phyloP scores from a whole-genome alignment of 306 rosid genomes.

The Vigna unguiculata region DNA sequence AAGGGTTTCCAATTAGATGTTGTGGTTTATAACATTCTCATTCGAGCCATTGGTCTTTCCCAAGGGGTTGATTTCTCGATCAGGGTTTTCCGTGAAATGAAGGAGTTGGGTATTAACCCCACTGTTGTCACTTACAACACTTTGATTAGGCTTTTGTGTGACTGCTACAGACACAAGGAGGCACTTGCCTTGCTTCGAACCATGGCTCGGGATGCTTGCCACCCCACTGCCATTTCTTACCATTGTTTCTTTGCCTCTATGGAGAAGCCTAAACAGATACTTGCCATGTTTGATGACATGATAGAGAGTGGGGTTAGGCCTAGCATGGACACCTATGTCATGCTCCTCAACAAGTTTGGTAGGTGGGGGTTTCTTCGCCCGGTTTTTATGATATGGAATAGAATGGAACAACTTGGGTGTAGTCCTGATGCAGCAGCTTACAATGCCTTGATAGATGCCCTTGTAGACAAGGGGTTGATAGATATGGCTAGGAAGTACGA shows the following conservation, averaged over 20 bases:
- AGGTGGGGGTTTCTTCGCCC: conserved; percentile 95
- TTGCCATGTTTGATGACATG: conserved; percentile 75
- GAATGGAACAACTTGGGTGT: conserved; percentile 76
- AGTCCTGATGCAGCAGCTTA: conserved; percentile 85
- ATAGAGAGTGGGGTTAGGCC: conserved; percentile 74
- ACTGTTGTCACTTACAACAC: conserved; percentile 77
- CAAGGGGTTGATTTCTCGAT: conserved; percentile 81
- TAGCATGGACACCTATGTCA: conserved; percentile 74
- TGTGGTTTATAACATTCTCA: conserved; percentile 76
- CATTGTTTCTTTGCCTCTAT: conserved; percentile 68
- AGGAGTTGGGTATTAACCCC: conserved; percentile 72
- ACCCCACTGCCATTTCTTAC: conserved; percentile 69
- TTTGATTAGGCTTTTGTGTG: conserved; percentile 74
- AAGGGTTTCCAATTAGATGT: conserved; percentile 76
- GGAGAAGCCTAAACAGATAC: conserved; percentile 72
- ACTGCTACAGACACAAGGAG: conserved; percentile 67
- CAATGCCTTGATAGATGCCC: conserved; percentile 85
- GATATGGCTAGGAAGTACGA: conserved; percentile 80
- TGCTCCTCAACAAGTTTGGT: conserved; percentile 88
- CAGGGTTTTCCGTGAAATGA: conserved; percentile 73
- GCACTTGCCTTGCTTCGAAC: conserved; percentile 60
- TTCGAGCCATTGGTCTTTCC: conserved; percentile 73
- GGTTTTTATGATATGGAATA: conserved; percentile 76
- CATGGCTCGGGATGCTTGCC: conserved; percentile 63
- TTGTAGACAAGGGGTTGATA: conserved; percentile 78